Evolutionary conservation across 805 yeast species (phyloP).

Genomic region (Candida coleopterorum): DNA sequence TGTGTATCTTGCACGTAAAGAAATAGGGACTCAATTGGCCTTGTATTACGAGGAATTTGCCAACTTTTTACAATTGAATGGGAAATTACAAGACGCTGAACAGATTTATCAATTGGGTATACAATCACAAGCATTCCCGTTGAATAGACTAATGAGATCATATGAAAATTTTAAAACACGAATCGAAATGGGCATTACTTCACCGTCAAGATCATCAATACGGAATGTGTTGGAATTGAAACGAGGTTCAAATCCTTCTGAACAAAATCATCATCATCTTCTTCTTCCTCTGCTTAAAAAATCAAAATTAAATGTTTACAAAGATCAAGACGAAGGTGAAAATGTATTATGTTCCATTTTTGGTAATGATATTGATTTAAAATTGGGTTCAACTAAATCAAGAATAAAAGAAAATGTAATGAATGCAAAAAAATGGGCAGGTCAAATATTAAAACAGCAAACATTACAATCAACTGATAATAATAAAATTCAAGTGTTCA

Average conservation of each 20-base stretch:
- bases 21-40: slow-evolving; percentile 65
- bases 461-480: slow-evolving; percentile 10
- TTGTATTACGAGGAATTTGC: slow-evolving; percentile 80
- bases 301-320: slow-evolving; percentile 37
- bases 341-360: slow-evolving; percentile 21
- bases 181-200: slow-evolving; percentile 11
- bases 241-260: slow-evolving; percentile 10
- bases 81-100: slow-evolving; percentile 49
- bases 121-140: slow-evolving; percentile 60
- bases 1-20: slow-evolving; percentile 62
- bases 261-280: slow-evolving; percentile 6
- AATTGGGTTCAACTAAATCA: slow-evolving; percentile 42
- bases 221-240: slow-evolving; percentile 29
- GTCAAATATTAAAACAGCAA: slow-evolving; percentile 53
- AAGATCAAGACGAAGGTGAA: slow-evolving; percentile 21
- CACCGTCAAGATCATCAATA: not conserved
- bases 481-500: slow-evolving; percentile 26
- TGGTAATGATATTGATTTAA: slow-evolving; percentile 32
- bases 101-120: slow-evolving; percentile 59
- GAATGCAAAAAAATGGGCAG: slow-evolving; percentile 56
- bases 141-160: slow-evolving; percentile 25
- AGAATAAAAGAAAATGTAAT: slow-evolving; percentile 62
- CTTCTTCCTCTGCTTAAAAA: slow-evolving; percentile 14
- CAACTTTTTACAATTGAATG: slow-evolving; percentile 47
- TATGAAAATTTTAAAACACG: slow-evolving; percentile 44